phyloP scores from a whole-genome alignment of 495 filamentous ascomycete species.

The Cercophora scortea region DNA sequence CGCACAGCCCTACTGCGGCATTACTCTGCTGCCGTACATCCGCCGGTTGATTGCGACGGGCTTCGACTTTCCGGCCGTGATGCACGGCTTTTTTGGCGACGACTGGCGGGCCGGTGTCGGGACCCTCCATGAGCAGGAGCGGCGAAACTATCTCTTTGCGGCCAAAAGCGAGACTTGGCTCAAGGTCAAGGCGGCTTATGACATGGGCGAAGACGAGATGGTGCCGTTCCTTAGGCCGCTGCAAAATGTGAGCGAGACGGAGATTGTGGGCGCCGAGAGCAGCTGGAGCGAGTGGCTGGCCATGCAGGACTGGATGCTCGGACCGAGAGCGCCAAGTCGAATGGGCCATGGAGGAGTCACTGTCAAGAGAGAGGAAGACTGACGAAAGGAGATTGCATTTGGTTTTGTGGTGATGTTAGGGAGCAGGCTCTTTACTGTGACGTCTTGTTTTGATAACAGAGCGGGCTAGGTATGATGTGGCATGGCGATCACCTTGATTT shows the following conservation, averaged over 20 bases:
- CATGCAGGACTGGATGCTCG: constrained; percentile 94
- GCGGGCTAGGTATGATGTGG: too few relatives aligned
- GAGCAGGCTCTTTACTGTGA: too few relatives aligned
- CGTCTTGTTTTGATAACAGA: too few relatives aligned
- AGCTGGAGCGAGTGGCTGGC: constrained; percentile 82
- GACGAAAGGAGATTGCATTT: neutral
- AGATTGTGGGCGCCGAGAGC: constrained; percentile 77
- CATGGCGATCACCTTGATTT: too few relatives aligned
- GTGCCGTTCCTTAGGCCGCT: constrained; percentile 82
- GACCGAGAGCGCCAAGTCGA: constrained; percentile 37
- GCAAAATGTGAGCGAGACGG: constrained; percentile 61
- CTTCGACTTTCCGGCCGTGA: constrained; percentile 73
- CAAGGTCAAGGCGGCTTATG: constrained; percentile 80
- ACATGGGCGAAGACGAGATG: constrained; percentile 69
- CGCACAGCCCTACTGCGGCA: constrained; percentile 1
- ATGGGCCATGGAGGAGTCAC: constrained; percentile 4
- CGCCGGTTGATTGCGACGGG: constrained; percentile 86
- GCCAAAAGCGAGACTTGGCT: constrained; percentile 89
- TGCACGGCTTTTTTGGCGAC: constrained; percentile 94
- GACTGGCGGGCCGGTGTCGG: constrained; percentile 77
- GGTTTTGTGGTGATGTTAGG: too few relatives aligned
- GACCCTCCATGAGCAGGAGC: constrained; percentile 77
- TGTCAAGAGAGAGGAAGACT: constrained; percentile 11
- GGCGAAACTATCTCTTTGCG: constrained; percentile 90
- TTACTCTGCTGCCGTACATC: constrained; percentile 82